Base-by-base conservation (phyloP, 441 rosid genomes). In the Gossypium gossypioides region DNA sequence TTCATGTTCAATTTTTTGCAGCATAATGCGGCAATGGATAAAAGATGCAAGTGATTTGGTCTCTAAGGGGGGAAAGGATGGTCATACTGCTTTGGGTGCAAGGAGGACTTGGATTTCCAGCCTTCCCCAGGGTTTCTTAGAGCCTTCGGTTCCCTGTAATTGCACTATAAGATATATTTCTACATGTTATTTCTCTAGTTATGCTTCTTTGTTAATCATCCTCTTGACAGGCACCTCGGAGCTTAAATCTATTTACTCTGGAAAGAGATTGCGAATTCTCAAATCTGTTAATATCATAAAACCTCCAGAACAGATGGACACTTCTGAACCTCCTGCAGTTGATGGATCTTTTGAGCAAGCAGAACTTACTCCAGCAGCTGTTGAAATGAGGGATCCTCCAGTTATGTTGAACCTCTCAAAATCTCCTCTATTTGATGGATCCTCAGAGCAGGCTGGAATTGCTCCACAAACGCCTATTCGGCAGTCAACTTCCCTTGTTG, bases 401-500 rank as follows among this genome's bases (percentile, higher is more conserved):
- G 16, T 18, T 68, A 32, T 32, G 12, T 52, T 68, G 44, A 52
- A 68, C 29, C 48, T 32, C 1, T 52, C 72, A 24, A 27, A 48
- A 25, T 48, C 24, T 52, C 61, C 61, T 52, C 32, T 0, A 2
- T 15, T 58, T 57, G 10, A 68, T 68, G 61, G 48, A 68, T 68
- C 61, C 61, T 16, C 18, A 32, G 86, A 86, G 56, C 84, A 76
- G 81, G 74, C 67, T 19, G 77, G 73, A 75, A 84, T 89, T 65
- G 96, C 97, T 59, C 94, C 92, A 10, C 91, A 84, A 57, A 91
- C 96, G 3, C 98, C 97, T 0, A 74, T 75, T 74, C 82, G 42
- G 74, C 75, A 37, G 29, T 76, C 84, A 18, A 24, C 72, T 68
- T 32, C 72, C 18, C 50, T 18, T 32, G 6, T 54, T 63, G 7